Evolutionary conservation across 768 basidiomycete genomes (phyloP), one percentile per base, ranked within the genome.

Genomic region (Mycena olivaceomarginata): DNA sequence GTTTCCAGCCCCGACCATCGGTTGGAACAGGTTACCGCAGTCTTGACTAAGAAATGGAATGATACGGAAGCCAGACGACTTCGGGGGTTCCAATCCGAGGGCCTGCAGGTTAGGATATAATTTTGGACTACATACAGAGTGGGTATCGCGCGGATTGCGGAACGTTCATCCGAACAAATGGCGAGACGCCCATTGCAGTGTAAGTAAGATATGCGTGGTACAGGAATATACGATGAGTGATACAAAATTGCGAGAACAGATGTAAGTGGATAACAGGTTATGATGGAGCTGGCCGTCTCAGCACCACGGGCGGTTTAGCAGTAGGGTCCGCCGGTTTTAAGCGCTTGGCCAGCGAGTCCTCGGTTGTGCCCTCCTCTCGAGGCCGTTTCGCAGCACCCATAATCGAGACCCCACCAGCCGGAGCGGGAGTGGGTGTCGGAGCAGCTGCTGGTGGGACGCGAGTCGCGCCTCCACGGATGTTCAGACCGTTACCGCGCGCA

Each of bases 301-400:
- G 74, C 22, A 75, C 67, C 12, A 87, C 80, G 31, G 88, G 87
- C 73, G 86, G 84, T 66, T 66, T 76, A 18, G 79, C 77, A 37
- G 74, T 51, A n/a, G 57, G 79, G 45, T 89, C 88, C 59, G 91
- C 90, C 64, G 92, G 91, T 81, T 93, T 94, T 68, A 94, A n/a
- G 59, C 94, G 91, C 81, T 95, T 95, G 0, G 91, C 92, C 43
- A 94, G 85, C 12, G 93, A 90, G 80, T 93, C 92, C 22, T 93
- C 92, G 0, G 84, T 77, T 37, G 85, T 82, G 13, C 86, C 87
- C 41, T 92, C 92, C 77, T 95, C 94, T 56, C 94, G 89, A 45
- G 91, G 88, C 39, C 94, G 90, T 78, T 95, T 95, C 18, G 93
- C 92, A 7, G 93, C 94, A 45, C 93, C 94, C 80, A 92, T 89